Base-by-base conservation (phyloP, 2,329 filamentous ascomycete species). In the Diaporthe australafricana region DNA sequence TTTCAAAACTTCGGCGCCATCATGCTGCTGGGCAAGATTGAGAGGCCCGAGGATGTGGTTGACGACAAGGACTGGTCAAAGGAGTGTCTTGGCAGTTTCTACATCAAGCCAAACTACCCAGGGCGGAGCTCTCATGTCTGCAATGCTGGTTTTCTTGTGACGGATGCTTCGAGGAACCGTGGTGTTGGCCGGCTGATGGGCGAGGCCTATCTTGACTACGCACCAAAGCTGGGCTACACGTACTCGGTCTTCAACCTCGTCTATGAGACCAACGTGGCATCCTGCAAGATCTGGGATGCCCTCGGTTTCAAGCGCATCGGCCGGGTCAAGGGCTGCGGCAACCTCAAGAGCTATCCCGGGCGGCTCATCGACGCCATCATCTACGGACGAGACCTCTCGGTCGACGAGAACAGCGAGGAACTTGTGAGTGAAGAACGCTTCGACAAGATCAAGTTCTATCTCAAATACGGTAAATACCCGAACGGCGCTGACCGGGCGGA, bases 401-500 rank as follows among this genome's bases (percentile, higher is more conserved):
- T 79, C 75, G 87, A 84, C 74, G 83, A 47, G 92, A 94, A 77
- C 53, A 89, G 88, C 77, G 94, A 96, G 80, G 94, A 96, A 81
- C 92, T 94, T 80, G 92, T 96, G 78, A 95, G 93, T 82, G 95
- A 98, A 86, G 95, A 98, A 85, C 94, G 96, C 77, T 98, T 98
- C 86, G 96, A 98, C 87, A 98, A 98, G 87, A 98, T 98, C 81
- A 93, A 95, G 79, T 98, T 94, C 86, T 98, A 98, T 83, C 91
- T 98, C 79, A 97, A 97, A 84, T 94, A 95, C 81, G 93, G 92
- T 79, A 94, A 95, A 82, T 98, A 99, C 82, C 96, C 96, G 72
- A 92, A 92, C 78, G 96, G 95, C 74, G 95, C 96, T 79, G 95
- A 98, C 86, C 91, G 96, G 72, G 95, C 95, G 71, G 96, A 98